Base-by-base conservation (phyloP, 2,329 filamentous ascomycete genomes). In the Xylaria sp. region DNA sequence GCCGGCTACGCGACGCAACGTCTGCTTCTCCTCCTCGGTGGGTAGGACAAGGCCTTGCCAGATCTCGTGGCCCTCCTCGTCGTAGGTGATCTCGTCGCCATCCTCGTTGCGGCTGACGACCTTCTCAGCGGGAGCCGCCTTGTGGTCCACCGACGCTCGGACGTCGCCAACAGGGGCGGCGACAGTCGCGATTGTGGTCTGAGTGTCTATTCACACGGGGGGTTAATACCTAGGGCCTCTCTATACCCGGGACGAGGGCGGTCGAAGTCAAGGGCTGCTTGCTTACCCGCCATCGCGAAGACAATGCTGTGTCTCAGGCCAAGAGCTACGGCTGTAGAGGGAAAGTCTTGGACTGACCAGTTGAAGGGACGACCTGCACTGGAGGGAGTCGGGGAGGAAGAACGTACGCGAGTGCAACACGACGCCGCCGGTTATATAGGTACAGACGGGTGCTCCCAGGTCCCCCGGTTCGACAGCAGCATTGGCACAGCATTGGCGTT, bases 1-100 rank as follows among this genome's bases (percentile, higher is more conserved):
- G 40, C 76, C 82, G n/a, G 80, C 71, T 3, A 84, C 76, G 43
- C 77, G 80, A 31, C 82, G 79, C 4, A 85, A 71, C 1, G 76
- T 79, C 2, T 63, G 60, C 43, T 71, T 66, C 68, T 85, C 81
- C 53, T 83, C 80, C 38, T 79, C 75, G 0, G 80, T 84, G 1
- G 82, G 83, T 17, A 74, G 60, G 21, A 74, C 67, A 47, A 74
- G 70, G 10, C 72, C 72, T 37, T 72, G 67, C 53, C 68, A 66
- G 21, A 69, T 70, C 61, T 70, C 68, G 55, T 68, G 71, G 58
- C 69, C 70, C 46, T 72, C 69, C 6, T 66, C 66, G 25, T 65
- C 38, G 51, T 64, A 43, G 51, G 48, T 37, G 40, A 60, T 38
- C 38, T 58, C 27, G 38, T 66, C 27, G 37, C 65, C 40, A 10